Percentiles rank a stretch among this genome's conserved stretches.
phyloP scores from a whole-genome alignment of 73 alveolate genomes.

The Symbiodinium natans region DNA sequence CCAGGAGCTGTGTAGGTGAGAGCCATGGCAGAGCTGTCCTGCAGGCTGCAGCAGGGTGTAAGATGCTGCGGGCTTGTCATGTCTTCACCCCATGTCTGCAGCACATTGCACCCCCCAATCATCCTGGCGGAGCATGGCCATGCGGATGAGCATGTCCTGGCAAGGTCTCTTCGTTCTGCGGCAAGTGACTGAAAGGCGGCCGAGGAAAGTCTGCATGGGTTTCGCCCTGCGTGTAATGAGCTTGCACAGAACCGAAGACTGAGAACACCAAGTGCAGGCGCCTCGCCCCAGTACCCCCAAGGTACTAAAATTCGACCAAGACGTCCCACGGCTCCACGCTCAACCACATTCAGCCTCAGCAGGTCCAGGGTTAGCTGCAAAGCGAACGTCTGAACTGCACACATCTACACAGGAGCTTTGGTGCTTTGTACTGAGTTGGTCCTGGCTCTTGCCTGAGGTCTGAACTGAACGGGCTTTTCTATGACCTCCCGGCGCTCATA shows the following conservation, averaged over 20 bases:
- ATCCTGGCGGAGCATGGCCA: conserved; percentile 58
- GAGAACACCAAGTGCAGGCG: no score
- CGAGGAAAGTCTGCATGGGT: not conserved
- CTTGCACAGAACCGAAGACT: not conserved
- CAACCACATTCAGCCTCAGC: conserved; percentile 43
- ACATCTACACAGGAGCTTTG: no score
- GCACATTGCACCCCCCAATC: not conserved
- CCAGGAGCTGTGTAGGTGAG: conserved; percentile 48
- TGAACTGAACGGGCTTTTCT: conserved; percentile 8
- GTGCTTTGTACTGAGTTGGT: not conserved
- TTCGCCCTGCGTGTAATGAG: not conserved
- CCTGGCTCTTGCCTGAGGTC: not conserved
- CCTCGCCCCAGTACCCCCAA: conserved; percentile 93
- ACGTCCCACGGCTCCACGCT: conserved; percentile 73
- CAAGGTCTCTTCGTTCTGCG: no score
- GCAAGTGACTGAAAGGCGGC: no score
- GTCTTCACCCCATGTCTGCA: not conserved
- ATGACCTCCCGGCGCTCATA: conserved; percentile 70
- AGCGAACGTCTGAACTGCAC: no score
- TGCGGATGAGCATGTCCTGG: conserved; percentile 81
- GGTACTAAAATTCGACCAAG: conserved; percentile 67
- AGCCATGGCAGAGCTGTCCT: conserved; percentile 74
- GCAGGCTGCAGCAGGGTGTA: not conserved
- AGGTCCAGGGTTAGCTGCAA: no score
- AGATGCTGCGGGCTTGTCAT: not conserved